Conservation (phyloP, 306 rosid genomes). For the Rosa lucieae region DNA sequence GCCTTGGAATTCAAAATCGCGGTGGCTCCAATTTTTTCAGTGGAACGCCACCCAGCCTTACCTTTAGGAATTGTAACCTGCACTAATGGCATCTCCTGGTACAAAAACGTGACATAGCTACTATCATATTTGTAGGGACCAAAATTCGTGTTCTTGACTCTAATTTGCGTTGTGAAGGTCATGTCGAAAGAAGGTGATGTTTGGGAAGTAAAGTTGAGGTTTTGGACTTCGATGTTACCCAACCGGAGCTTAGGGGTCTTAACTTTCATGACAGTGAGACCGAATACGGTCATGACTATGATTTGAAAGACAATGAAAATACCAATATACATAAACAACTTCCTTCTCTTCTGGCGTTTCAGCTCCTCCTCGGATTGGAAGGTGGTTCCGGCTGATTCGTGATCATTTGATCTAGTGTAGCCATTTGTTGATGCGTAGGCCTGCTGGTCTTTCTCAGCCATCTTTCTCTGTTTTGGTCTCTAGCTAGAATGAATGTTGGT, state of each 20-base stretch:
- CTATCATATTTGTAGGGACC: constrained; percentile 10
- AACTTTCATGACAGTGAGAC: constrained; percentile 8
- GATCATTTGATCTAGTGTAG: constrained; percentile 5
- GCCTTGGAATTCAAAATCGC: neutral
- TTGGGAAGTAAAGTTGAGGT: neutral
- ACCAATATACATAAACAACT: neutral
- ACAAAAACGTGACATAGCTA: neutral
- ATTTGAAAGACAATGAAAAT: neutral
- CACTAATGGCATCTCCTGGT: neutral
- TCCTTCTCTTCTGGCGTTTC: neutral
- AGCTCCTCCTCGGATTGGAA: constrained; percentile 7
- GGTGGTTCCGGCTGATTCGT: neutral
- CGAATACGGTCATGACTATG: neutral
- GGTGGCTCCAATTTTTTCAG: neutral
- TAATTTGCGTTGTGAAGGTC: constrained; percentile 7
- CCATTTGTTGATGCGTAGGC: neutral
- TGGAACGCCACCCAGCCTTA: constrained; percentile 12
- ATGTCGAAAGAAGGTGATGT: neutral
- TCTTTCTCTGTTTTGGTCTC: neutral
- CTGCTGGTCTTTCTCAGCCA: neutral
- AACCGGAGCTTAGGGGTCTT: constrained; percentile 11
- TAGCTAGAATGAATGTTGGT: neutral
- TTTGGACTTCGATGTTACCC: neutral
- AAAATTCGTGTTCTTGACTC: constrained; percentile 18
- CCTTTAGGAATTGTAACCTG: neutral